Base-by-base conservation (phyloP, 1,284 basidiomycete species). In the Apiotrichum sp. region DNA sequence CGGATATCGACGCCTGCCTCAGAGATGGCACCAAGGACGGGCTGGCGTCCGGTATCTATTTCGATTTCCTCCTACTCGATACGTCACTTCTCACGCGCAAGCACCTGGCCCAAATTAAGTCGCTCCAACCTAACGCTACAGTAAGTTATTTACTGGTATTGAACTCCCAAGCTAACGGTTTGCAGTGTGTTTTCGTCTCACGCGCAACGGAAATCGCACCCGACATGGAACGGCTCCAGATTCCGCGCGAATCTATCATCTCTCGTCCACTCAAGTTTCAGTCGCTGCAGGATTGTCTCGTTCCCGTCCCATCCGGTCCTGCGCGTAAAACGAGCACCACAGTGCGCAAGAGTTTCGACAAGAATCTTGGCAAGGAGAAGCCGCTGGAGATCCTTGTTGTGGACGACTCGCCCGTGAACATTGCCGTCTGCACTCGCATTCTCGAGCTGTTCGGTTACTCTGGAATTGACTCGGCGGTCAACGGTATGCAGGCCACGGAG, bases 401-500 rank as follows among this genome's bases (percentile, higher is more conserved):
- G 1, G 74, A 76, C 50, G 73, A 76, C 58, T 74, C 71, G 47
- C 50, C 57, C 0, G 67, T 73, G 62, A 76, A 76, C 52, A 53
- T 69, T 16, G 58, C 63, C 7, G 74, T 74, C 13, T 71, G 70
- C 10, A 59, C 52, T 8, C 56, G 70, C 43, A 67, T 74, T 38
- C 61, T 74, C 9, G 68, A 68, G 52, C 62, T 72, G 53, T 72
- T 70, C 50, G 73, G 73, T 4, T 76, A 76, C 58, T 62, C 53
- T 3, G 48, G 61, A n/a, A 64, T 72, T 45, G 63, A 65, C 33
- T 58, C 66, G 3, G 70, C 69, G 9, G 40, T 50, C 4, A 67
- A 75, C 55, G 74, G 74, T 14, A 60, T 68, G 52, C 59, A 68
- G 41, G 74, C 73, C 5, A 56, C 71, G 32, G 64, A 71, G 35